Percentiles rank a stretch among this genome's conserved stretches.
Evolutionary conservation across 495 filamentous ascomycete genomes (phyloP).

Genomic region (Penicillium goetzii): DNA sequence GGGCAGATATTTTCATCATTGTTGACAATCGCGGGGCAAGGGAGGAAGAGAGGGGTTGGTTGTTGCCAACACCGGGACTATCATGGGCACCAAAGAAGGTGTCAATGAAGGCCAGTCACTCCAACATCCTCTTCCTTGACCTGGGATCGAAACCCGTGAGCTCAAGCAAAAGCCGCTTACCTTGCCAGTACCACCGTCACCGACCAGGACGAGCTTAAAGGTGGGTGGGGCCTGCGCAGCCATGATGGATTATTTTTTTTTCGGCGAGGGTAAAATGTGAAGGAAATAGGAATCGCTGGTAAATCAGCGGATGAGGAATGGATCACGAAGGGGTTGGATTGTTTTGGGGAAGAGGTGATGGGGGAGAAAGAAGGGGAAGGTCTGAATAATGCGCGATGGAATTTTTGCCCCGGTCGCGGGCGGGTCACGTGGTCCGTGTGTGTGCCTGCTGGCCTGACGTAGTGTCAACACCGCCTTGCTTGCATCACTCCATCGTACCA

Average conservation of each 20-base stretch:
- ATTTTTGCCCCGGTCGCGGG: constrained; percentile 50
- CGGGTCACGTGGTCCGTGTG: constrained; percentile 40
- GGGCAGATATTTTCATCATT: constrained; percentile 37
- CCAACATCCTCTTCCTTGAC: constrained; percentile 8
- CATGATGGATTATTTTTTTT: constrained; percentile 57
- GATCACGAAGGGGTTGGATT: constrained; percentile 19
- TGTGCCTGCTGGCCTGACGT: constrained; percentile 38
- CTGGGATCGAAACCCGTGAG: constrained; percentile 10
- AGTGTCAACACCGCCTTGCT: constrained; percentile 24
- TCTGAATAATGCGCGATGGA: constrained; percentile 44
- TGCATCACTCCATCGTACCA: neutral
- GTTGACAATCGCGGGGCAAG: constrained; percentile 39
- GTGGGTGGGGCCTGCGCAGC: constrained; percentile 65
- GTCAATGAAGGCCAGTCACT: constrained; percentile 6
- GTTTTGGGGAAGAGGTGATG: constrained; percentile 20
- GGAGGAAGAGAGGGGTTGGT: constrained; percentile 14
- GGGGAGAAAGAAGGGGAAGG: constrained; percentile 31
- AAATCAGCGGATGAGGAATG: constrained; percentile 11
- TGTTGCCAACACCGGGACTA: constrained; percentile 15
- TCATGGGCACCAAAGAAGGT: neutral
- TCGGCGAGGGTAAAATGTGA: constrained; percentile 10
- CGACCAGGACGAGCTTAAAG: constrained; percentile 99
- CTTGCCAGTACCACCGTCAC: constrained; percentile 99
- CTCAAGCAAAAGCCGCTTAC: constrained; percentile 55
- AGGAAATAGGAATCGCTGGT: constrained; percentile 9